Base-by-base conservation (phyloP, 2,329 filamentous ascomycete species). In the Trematosphaeria pertusa region DNA sequence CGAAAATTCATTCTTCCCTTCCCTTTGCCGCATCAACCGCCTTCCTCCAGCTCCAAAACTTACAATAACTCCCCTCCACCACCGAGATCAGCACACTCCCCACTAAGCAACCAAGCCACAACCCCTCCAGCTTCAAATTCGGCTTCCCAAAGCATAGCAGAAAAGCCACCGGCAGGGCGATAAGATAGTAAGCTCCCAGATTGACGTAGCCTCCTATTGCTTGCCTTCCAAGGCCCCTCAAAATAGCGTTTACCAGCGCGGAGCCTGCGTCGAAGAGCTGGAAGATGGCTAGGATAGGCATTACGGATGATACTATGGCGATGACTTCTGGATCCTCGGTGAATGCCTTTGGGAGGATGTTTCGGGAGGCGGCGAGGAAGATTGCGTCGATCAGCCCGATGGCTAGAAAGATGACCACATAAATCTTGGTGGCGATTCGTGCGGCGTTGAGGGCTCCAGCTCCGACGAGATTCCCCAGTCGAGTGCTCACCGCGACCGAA, bases 381-480 rank as follows among this genome's bases (percentile, higher is more conserved):
- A 55, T 47, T 14, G 64, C 70, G 45, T 73, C 67, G 41, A 72
- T 18, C 3, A 70, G 37, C 1, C 70, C 70, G 30, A 73, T 72
- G 37, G 61, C 46, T 11, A 65, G 43, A 53, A 74, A 74, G 9
- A 68, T 59, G 3, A 66, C 26, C 8, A 65, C 50, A 37, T 71
- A 71, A 14, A 59, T 56, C 19, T 60, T 59, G 20, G 70, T 70
- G 8, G 72, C 67, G 10, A 63, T 65, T 2, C 64, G 60, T 1
- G 71, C 66, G 3, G 69, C 65, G 9, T 47, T 44, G 3, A 72
- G 59, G 14, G 65, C 62, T 9, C 70, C 69, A 1, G 68, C 68
- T 21, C 72, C 72, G 32, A 75, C 67, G 5, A 75, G 58, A 43
- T 73, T 72, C 15, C 71, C 72, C 7, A 74, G 46, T 1, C 72